A percentile compares a stretch with the other conserved stretches of the same genome.
Conservation (phyloP, 805 yeast species). For the Teunomyces barrocoloradensis region DNA sequence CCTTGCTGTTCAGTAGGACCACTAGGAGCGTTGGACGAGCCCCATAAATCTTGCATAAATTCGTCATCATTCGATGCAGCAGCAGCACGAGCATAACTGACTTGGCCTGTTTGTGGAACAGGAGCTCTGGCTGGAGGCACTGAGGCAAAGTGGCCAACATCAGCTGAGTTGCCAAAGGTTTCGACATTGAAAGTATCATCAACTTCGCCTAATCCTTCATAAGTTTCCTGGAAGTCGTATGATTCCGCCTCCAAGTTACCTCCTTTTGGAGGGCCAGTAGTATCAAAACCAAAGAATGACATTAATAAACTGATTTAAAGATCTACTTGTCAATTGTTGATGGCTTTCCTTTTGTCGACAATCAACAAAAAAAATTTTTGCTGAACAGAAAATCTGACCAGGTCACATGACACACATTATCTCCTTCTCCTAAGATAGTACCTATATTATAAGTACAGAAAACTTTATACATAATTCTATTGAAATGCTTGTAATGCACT, state of each 20-base stretch:
- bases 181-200: constrained; percentile 81
- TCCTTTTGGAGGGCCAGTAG: constrained; percentile 38
- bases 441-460: not conserved
- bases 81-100: constrained; percentile 43
- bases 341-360: not conserved
- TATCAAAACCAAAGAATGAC: constrained; percentile 70
- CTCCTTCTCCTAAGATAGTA: no score
- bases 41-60: constrained; percentile 46
- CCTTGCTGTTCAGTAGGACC: constrained; percentile 32
- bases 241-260: constrained; percentile 16
- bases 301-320: constrained; percentile 24
- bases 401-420: not conserved
- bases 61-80: constrained; percentile 42
- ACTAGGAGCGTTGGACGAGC: constrained; percentile 30
- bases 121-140: constrained; percentile 8
- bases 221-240: constrained; percentile 80
- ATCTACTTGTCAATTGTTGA: no score
- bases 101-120: constrained; percentile 24
- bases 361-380: not conserved
- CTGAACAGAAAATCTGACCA: not conserved
- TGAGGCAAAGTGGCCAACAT: constrained; percentile 33
- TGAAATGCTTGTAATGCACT: constrained; percentile 74
- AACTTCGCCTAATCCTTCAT: constrained; percentile 74
- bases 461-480: constrained; percentile 4
- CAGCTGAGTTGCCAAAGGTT: constrained; percentile 65